These are phyloP conservation scores for Suhomyces sp. DNA, from an alignment of 805 yeast genomes.

Conservation along the genomic window DNA sequence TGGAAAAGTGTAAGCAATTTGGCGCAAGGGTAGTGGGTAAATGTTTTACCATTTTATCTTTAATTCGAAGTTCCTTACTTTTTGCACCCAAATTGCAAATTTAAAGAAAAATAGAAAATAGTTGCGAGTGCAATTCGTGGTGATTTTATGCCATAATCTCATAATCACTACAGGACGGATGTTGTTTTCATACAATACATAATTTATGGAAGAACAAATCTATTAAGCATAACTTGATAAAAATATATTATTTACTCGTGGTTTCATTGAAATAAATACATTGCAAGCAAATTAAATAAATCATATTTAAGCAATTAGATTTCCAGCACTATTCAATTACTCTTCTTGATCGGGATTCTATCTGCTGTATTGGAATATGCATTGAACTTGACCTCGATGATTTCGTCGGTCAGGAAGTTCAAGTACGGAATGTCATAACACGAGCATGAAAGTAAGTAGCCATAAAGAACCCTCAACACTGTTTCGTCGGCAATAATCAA, in stretches of 20 bases:
- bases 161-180: neutral
- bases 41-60: too few relatives aligned
- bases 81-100: neutral
- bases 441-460: slow-evolving; percentile 90
- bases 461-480: slow-evolving; percentile 83
- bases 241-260: too few relatives aligned
- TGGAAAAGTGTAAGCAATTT: too few relatives aligned
- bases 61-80: neutral
- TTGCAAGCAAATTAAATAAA: neutral
- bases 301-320: neutral
- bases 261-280: neutral
- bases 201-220: too few relatives aligned
- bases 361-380: slow-evolving; percentile 76
- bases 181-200: too few relatives aligned
- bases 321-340: neutral
- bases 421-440: slow-evolving; percentile 82
- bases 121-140: too few relatives aligned
- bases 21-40: too few relatives aligned
- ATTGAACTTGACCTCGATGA: slow-evolving; percentile 82
- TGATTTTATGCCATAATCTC: too few relatives aligned
- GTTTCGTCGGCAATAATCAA: slow-evolving; percentile 92
- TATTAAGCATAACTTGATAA: too few relatives aligned
- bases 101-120: too few relatives aligned
- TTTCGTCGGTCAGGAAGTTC: slow-evolving; percentile 74
- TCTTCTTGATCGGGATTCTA: slow-evolving; percentile 24